These are phyloP conservation scores for Bertia moriformis DNA, from an alignment of 2,329 filamentous ascomycete genomes.

Conservation along the genomic window DNA sequence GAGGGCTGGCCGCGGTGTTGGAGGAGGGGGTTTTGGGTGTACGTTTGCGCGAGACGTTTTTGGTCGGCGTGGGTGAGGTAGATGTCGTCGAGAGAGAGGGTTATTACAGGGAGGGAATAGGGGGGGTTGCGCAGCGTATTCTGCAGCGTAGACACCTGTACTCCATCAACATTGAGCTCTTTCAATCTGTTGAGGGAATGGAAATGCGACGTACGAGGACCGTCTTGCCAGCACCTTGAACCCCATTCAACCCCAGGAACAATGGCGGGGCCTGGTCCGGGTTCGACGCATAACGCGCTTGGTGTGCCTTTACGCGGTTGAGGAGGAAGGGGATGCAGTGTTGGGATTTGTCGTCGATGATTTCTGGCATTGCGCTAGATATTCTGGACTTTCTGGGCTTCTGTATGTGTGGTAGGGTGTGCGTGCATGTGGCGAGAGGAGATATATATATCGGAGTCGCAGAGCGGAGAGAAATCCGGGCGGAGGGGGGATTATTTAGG, in stretches of 20 bases:
- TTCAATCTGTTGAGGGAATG: not conserved
- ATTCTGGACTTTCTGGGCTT: too few relatives aligned
- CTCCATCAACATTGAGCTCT: not conserved
- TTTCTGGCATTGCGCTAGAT: not conserved
- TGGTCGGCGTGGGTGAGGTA: constrained; percentile 66
- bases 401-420: too few relatives aligned
- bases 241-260: constrained; percentile 76
- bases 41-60: constrained; percentile 41
- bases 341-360: constrained; percentile 58
- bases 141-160: constrained; percentile 9
- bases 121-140: constrained; percentile 36
- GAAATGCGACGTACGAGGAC: constrained; percentile 55
- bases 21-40: constrained; percentile 61
- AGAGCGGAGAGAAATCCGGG: not conserved
- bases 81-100: constrained; percentile 78
- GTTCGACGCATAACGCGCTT: constrained; percentile 18
- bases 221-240: constrained; percentile 87
- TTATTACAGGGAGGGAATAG: constrained; percentile 47
- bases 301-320: constrained; percentile 36
- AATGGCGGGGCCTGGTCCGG: constrained; percentile 42
- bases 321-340: constrained; percentile 68
- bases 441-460: too few relatives aligned
- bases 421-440: too few relatives aligned
- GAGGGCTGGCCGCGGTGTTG: constrained; percentile 67
- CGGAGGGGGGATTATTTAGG: not conserved